Evolutionary conservation across 768 basidiomycete genomes (phyloP).

Genomic region (Boletus insuetus): DNA sequence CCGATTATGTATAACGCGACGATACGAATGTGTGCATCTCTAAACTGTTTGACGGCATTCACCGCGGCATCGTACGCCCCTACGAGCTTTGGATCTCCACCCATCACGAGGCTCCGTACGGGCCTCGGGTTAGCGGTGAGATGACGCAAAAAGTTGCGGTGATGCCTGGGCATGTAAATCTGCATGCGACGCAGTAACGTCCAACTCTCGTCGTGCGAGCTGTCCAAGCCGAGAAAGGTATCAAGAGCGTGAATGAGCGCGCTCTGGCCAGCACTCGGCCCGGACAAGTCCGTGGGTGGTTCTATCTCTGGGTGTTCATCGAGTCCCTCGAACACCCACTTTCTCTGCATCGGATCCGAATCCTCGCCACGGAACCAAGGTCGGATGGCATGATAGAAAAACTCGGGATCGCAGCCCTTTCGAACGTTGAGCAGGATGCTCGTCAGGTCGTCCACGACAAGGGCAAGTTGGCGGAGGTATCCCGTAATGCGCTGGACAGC

Average conservation of each 20-base stretch:
- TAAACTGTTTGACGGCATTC: constrained; percentile 61
- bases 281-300: constrained; percentile 58
- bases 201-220: constrained; percentile 10
- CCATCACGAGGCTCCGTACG: constrained; percentile 51
- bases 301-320: constrained; percentile 43
- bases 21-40: constrained; percentile 76
- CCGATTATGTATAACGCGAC: constrained; percentile 72
- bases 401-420: constrained; percentile 66
- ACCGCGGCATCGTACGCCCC: constrained; percentile 67
- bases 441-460: constrained; percentile 63
- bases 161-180: constrained; percentile 78
- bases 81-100: constrained; percentile 32
- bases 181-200: constrained; percentile 73
- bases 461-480: constrained; percentile 63
- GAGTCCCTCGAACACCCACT: constrained; percentile 62
- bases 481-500: constrained; percentile 59
- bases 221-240: constrained; percentile 66
- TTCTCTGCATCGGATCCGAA: constrained; percentile 41
- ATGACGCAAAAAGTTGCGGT: constrained; percentile 74
- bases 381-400: constrained; percentile 69
- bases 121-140: constrained; percentile 58
- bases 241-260: constrained; percentile 73
- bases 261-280: constrained; percentile 83
- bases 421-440: constrained; percentile 61
- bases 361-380: constrained; percentile 83